Evolutionary conservation across 179 eudicot species (phyloP), one percentile per base, ranked within the genome.

Genomic region (Beta corolliflora): DNA sequence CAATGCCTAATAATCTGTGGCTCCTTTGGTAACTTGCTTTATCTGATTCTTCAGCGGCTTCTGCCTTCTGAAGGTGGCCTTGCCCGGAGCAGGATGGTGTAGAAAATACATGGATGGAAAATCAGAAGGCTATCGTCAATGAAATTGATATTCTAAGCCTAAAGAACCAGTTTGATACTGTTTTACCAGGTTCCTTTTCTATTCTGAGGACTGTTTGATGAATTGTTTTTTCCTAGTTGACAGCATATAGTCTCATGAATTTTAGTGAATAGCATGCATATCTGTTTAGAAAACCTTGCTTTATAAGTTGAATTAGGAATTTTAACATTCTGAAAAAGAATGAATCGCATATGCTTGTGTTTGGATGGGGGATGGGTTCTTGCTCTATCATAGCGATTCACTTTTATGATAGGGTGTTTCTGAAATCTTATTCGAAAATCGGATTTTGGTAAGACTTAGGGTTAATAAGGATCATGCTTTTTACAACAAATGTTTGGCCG

Each of bases 101-200:
- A 79, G 99, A 95, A 86, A 94, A 92, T 86, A 91, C 99, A 67
- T 95, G 91, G 92, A 89, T 91, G 83, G 71, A 85, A 68, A 86
- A 83, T 79, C 99, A 95, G 83, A 88, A 87, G 64, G 83, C 84
- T 48, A 91, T 95, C 79, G 93, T 84, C 78, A 81, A 29, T 11
- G 99, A 91, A 91, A 97, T 95, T 29, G 94, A 90, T 85, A 82
- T 94, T 73, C 82, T 85, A 56, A 94, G 97, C 83, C 78, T 81
- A 73, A 88, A 83, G 84, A 92, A 91, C 75, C 95, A 89, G 70
- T 90, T 79, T 85, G 99, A 95, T 68, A 87, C 94, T 70, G 90
- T 95, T 80, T 86, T 95, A 82, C 99, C 98, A 88, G 98, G 99
- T 95, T 61, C 59, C 36, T 68, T 65, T 77, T 8, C 31, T 29